Conservation (phyloP, 176 grass and related monocot species). For the Alopecurus myosuroides region DNA sequence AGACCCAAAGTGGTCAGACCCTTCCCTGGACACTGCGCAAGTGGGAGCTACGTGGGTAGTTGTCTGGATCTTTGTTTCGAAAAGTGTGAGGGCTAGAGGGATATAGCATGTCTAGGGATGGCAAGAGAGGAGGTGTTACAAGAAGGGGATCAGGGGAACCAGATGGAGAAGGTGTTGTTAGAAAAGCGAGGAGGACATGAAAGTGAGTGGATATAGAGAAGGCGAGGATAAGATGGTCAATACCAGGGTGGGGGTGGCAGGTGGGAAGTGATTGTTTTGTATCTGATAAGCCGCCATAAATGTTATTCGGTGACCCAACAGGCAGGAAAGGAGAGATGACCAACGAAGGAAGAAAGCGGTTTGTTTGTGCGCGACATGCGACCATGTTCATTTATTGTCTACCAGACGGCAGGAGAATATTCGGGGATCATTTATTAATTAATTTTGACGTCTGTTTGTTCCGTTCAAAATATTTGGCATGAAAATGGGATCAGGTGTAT, state of each 20-base stretch:
- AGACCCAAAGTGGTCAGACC: too few relatives aligned
- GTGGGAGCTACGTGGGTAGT: too few relatives aligned
- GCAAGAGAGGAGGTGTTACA: neutral
- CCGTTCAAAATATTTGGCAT: neutral
- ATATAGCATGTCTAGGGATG: neutral
- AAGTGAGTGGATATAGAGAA: neutral
- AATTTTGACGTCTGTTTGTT: neutral
- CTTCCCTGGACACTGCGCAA: too few relatives aligned
- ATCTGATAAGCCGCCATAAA: neutral
- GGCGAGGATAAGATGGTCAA: neutral
- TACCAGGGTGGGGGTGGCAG: neutral
- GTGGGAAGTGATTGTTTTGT: neutral
- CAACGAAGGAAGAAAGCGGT: neutral
- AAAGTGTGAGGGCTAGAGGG: neutral
- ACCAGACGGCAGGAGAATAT: neutral
- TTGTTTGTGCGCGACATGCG: neutral
- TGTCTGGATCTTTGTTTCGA: neutral
- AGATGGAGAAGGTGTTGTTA: neutral
- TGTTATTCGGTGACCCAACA: neutral
- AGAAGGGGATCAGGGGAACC: neutral
- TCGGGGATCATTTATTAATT: neutral
- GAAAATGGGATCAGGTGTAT: neutral
- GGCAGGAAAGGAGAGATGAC: too few relatives aligned
- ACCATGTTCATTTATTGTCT: neutral
- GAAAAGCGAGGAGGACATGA: neutral